Evolutionary conservation across 2,329 filamentous ascomycete genomes (phyloP).

Genomic region (Fusarium pseudoanthophilum): DNA sequence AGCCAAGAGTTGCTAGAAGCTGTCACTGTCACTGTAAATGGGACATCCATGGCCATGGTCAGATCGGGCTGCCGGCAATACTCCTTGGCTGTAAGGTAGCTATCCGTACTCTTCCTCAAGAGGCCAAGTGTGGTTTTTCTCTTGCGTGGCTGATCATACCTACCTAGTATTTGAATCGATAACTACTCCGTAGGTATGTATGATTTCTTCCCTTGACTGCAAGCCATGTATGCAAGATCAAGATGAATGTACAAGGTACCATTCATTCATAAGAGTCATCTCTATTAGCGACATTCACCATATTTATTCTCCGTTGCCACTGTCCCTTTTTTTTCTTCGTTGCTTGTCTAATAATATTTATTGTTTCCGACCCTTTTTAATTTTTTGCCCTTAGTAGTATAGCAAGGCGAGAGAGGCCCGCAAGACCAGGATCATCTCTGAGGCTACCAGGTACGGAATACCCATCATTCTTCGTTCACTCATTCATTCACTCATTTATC

Average conservation of each 20-base stretch:
- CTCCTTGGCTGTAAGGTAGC: background rate
- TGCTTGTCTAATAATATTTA: background rate
- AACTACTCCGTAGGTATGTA: background rate
- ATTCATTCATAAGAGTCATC: background rate
- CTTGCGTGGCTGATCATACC: background rate
- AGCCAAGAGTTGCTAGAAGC: background rate
- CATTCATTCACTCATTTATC: background rate
- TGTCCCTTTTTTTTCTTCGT: background rate
- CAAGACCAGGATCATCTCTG: slow-evolving; percentile 28
- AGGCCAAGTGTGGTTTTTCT: background rate
- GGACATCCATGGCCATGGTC: background rate
- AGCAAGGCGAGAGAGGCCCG: slow-evolving; percentile 31
- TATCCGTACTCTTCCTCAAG: background rate
- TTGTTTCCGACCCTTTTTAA: slow-evolving; percentile 23
- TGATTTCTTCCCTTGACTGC: background rate
- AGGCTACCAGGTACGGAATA: slow-evolving; percentile 10
- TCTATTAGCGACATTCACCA: slow-evolving; percentile 6
- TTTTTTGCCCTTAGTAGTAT: slow-evolving; percentile 20
- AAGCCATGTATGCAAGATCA: background rate
- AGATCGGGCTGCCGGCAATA: slow-evolving; percentile 15
- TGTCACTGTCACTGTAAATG: background rate
- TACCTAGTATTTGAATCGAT: background rate
- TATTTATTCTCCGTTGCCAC: slow-evolving; percentile 8
- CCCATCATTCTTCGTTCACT: background rate
- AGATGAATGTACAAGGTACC: background rate